Conservation (phyloP, 2,329 filamentous ascomycete species). For the Laburnicola sp. region DNA sequence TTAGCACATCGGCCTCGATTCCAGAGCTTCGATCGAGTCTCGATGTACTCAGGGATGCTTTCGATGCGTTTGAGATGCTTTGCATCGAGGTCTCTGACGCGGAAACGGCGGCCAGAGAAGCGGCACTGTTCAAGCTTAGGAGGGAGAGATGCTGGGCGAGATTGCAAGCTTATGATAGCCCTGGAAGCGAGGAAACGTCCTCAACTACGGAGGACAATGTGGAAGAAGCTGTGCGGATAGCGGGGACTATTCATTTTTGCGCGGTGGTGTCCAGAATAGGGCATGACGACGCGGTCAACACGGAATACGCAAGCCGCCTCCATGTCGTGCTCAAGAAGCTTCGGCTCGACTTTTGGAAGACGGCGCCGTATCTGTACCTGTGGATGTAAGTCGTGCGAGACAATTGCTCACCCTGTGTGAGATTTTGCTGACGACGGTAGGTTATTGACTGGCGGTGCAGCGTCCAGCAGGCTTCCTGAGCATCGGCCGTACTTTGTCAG, state of each 20-base stretch:
- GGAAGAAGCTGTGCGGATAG: constrained; percentile 13
- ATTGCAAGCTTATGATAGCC: neutral
- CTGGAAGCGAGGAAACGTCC: constrained; percentile 1
- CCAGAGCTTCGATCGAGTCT: constrained; percentile 12
- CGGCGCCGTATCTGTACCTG: constrained; percentile 17
- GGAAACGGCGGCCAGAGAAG: constrained; percentile 15
- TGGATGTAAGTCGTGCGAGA: constrained; percentile 13
- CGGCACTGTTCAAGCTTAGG: constrained; percentile 7
- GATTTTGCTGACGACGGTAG: neutral
- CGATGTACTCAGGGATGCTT: constrained; percentile 18
- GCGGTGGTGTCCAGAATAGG: constrained; percentile 16
- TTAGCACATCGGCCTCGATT: neutral
- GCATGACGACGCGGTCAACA: constrained; percentile 20
- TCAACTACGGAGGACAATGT: constrained; percentile 5
- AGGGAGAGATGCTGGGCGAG: constrained; percentile 12
- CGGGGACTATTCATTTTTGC: constrained; percentile 20
- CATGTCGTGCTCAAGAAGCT: constrained; percentile 10
- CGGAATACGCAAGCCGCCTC: constrained; percentile 10
- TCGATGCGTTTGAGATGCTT: constrained; percentile 20
- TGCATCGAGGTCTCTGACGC: constrained; percentile 18
- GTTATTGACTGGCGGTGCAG: constrained; percentile 14
- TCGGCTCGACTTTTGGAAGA: constrained; percentile 16
- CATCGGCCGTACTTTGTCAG: constrained; percentile 16
- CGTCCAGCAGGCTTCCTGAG: constrained; percentile 5
- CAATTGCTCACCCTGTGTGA: neutral